Conservation (phyloP, 164 flowering plant species). For the Piper betle region DNA sequence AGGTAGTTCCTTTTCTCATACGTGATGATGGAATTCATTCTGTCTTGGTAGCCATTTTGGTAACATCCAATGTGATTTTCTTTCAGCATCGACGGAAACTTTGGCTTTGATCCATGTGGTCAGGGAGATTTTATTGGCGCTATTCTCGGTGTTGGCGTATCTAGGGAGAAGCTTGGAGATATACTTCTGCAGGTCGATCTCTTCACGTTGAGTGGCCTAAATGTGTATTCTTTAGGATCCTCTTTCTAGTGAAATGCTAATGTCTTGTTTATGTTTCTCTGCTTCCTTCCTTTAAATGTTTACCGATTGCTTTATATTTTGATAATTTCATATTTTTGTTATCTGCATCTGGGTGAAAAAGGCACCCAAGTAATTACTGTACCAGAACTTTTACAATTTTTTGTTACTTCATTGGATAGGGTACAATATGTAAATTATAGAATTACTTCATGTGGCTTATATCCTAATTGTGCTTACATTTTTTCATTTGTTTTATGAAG, state of each 20-base stretch:
- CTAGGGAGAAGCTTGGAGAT: no score
- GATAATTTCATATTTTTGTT: constrained; percentile 4
- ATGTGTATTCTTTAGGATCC: no score
- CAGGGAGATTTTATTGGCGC: constrained; percentile 96
- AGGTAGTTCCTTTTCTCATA: constrained; percentile 26
- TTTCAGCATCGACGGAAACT: constrained; percentile 78
- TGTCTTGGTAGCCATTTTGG: neutral
- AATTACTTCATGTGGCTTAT: neutral
- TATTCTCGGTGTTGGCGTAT: no score
- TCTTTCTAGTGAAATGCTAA: no score
- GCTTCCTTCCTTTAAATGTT: no score
- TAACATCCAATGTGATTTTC: constrained; percentile 4
- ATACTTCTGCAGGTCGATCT: no score
- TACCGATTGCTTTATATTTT: no score
- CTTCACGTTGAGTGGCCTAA: no score
- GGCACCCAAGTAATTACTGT: constrained; percentile 81
- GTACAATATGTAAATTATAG: constrained; percentile 11
- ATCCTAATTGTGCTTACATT: neutral
- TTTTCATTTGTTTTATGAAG: neutral
- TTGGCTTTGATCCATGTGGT: constrained; percentile 69
- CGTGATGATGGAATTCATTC: neutral
- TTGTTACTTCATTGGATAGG: constrained; percentile 43
- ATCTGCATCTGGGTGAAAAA: constrained; percentile 43
- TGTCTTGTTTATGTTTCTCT: no score
- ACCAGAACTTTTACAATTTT: constrained; percentile 74